Conservation (phyloP, 371 early-diverging fungal species). For the Zopfochytrium polystomum region DNA sequence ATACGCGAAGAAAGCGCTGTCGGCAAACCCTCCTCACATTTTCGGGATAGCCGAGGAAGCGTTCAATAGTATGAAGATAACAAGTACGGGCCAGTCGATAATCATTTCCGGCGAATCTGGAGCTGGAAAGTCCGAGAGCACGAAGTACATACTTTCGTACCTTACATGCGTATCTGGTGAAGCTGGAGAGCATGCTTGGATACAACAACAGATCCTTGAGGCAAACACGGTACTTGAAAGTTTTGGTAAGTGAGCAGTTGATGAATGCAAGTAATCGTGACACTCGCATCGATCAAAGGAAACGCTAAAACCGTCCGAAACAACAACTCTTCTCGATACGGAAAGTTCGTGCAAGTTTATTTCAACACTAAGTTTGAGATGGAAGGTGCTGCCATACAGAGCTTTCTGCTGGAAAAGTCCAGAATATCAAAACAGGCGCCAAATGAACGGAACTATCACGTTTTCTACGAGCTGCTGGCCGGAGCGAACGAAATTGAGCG, state of each 20-base stretch:
- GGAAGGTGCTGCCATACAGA: constrained; percentile 49
- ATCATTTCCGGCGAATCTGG: constrained; percentile 71
- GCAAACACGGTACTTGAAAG: constrained; percentile 66
- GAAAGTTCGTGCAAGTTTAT: constrained; percentile 59
- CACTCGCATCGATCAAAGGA: constrained; percentile 39
- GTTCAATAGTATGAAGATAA: constrained; percentile 45
- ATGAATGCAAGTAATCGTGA: background rate
- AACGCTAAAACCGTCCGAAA: constrained; percentile 62
- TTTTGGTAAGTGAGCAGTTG: constrained; percentile 49
- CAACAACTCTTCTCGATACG: constrained; percentile 63
- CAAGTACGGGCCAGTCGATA: constrained; percentile 56
- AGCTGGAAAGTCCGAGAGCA: constrained; percentile 52
- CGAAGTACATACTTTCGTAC: constrained; percentile 47
- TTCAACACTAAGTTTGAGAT: constrained; percentile 49
- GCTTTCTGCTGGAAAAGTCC: constrained; percentile 63
- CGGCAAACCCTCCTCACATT: constrained; percentile 61
- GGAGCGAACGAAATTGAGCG: constrained; percentile 44
- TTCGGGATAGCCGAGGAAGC: constrained; percentile 61
- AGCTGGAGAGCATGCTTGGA: constrained; percentile 42
- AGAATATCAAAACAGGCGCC: constrained; percentile 49
- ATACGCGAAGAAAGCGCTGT: constrained; percentile 44
- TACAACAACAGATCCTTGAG: constrained; percentile 54
- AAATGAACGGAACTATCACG: constrained; percentile 60
- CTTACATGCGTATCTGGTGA: constrained; percentile 42
- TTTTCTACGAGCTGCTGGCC: constrained; percentile 56